Evolutionary conservation across 352 stramenopile genomes (phyloP).

Genomic region (Pythium graminicola): DNA sequence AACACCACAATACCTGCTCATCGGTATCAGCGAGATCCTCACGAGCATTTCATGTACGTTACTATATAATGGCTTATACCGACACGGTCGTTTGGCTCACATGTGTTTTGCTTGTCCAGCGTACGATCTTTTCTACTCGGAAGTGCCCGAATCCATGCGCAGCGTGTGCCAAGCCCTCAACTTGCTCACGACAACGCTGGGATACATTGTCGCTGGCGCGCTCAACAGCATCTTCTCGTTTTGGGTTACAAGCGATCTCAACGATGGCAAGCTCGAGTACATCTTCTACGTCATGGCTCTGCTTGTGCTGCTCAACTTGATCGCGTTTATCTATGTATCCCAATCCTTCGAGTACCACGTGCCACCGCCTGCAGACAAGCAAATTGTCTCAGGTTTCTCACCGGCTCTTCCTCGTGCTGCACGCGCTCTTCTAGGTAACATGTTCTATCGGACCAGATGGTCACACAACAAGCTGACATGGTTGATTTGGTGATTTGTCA

Average conservation of each 20-base stretch:
- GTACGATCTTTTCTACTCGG: constrained; percentile 90
- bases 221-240: constrained; percentile 87
- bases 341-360: constrained; percentile 77
- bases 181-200: constrained; percentile 85
- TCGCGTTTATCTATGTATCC: constrained; percentile 64
- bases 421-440: constrained; percentile 17
- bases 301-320: constrained; percentile 60
- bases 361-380: constrained; percentile 20
- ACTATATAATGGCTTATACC: background rate
- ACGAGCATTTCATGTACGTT: constrained; percentile 82
- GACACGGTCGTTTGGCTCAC: background rate
- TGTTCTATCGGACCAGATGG: background rate
- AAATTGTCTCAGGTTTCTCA: constrained; percentile 33
- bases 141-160: constrained; percentile 87
- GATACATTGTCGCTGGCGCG: constrained; percentile 73
- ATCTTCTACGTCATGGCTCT: constrained; percentile 85
- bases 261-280: constrained; percentile 84
- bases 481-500: background rate
- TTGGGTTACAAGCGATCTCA: constrained; percentile 88
- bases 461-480: no score
- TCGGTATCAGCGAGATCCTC: constrained; percentile 86
- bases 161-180: constrained; percentile 89
- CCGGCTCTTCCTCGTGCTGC: constrained; percentile 24
- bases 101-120: constrained; percentile 23
- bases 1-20: constrained; percentile 86